Percentiles rank a stretch among this genome's conserved stretches.
Evolutionary conservation across 208 protist genomes (phyloP).

Genomic region (Wallacemonas rigidus): DNA sequence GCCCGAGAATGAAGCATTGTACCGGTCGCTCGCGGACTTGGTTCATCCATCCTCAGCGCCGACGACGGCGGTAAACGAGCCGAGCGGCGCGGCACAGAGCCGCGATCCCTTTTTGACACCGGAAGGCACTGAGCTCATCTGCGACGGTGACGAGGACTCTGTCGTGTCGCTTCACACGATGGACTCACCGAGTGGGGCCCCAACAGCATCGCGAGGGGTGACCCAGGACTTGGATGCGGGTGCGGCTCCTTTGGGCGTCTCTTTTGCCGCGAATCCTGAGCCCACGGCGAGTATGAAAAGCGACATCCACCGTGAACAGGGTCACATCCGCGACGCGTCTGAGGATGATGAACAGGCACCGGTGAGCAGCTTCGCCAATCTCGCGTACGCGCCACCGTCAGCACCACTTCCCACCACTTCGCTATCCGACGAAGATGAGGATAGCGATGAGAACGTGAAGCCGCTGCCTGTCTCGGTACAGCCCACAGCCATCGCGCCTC

Average conservation of each 20-base stretch:
- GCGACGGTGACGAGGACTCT: background rate
- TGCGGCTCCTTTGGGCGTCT: no score
- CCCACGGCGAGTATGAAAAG: background rate
- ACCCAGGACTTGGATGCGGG: no score
- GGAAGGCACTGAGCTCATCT: conserved; percentile 1
- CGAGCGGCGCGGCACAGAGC: background rate
- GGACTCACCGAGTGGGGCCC: background rate
- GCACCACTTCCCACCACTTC: background rate
- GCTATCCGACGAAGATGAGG: background rate
- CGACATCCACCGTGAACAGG: background rate
- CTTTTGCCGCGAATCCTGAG: no score
- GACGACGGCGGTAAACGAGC: background rate
- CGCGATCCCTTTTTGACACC: conserved; percentile 14
- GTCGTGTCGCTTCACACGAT: conserved; percentile 1
- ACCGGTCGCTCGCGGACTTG: background rate
- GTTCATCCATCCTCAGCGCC: background rate
- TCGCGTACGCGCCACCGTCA: conserved; percentile 20
- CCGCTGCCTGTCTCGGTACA: background rate
- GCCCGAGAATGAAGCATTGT: background rate
- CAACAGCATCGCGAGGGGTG: no score
- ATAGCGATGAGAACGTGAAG: background rate
- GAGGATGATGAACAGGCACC: background rate
- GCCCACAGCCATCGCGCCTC: no score
- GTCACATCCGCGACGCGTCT: no score
- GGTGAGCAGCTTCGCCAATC: conserved; percentile 5